Evolutionary conservation across 148 eudicot species (phyloP), one percentile per base, ranked within the genome.

Genomic region (Amaranthus cruentus): DNA sequence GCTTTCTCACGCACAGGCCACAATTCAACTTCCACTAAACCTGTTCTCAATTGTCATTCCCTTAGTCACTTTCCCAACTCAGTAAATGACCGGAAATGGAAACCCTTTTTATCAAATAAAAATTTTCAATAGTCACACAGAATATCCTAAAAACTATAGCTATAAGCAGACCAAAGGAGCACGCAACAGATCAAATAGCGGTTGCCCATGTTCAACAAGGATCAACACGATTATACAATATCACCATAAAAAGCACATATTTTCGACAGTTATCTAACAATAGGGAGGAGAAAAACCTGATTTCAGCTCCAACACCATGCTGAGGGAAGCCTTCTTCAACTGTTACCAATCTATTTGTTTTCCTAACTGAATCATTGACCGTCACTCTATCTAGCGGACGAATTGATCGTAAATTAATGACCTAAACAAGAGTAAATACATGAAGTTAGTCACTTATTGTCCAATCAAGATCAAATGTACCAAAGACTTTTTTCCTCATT

Each of bases 251-350:
- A 51, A 7, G 3, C 14, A 28, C 65, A 50, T 48, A 10, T 15
- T 42, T 47, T 14, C 11, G 15, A 5, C 6, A 53, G 0, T 47
- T 4, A 47, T 60, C 43, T 11, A 5, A 13, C 70, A 18, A 42
- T 58, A 73, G 55, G 42, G 8, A 62, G 57, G 58, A 66, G 15
- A 56, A 49, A 72, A 51, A 93, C 98, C 98, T 86, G 79, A 93
- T 90, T 88, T 93, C 98, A 58, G 98, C 98, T 8, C 98, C 93
- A 70, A 93, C 96, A 73, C 98, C 97, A 80, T 93, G 98, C 59
- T 93, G 95, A 15, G 97, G 94, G 68, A 91, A 86, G 14, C 98
- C 98, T 80, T 93, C 97, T 81, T 93, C 98, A 47, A 91, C 81
- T 13, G 92, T 87, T 18, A 93, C 84, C 58, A 93, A 84, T 70